These are phyloP conservation scores for Penicillium sclerotiorum DNA, from an alignment of 2,329 filamentous ascomycete genomes.

Conservation along the genomic window DNA sequence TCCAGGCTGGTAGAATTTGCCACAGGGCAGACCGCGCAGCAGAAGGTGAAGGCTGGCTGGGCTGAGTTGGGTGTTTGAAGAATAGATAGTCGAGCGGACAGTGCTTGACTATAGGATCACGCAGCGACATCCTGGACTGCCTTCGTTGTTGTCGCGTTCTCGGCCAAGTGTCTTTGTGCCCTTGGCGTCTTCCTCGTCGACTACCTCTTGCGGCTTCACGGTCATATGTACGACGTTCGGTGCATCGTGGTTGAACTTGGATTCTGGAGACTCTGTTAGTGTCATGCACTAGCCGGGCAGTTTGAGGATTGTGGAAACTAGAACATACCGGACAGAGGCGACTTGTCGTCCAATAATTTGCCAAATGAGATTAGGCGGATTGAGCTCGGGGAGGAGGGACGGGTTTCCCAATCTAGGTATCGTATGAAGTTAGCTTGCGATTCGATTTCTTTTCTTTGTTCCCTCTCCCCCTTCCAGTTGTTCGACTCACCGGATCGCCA, in stretches of 20 bases:
- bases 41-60: not conserved
- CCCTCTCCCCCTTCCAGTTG: not conserved
- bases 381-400: slow-evolving; percentile 81
- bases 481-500: slow-evolving; percentile 70
- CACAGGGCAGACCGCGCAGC: slow-evolving; percentile 6
- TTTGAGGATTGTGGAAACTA: not conserved
- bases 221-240: slow-evolving; percentile 95
- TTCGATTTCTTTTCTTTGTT: not conserved
- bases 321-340: slow-evolving; percentile 74
- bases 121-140: slow-evolving; percentile 65
- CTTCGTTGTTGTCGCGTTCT: slow-evolving; percentile 57
- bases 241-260: slow-evolving; percentile 71
- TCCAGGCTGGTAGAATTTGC: slow-evolving; percentile 15
- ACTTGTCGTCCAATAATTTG: slow-evolving; percentile 86
- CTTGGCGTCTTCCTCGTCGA: slow-evolving; percentile 78
- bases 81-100: not conserved
- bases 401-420: slow-evolving; percentile 74
- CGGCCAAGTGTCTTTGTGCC: slow-evolving; percentile 59
- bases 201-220: slow-evolving; percentile 78
- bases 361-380: slow-evolving; percentile 93
- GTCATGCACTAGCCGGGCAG: not conserved
- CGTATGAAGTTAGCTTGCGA: not conserved
- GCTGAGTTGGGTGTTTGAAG: not conserved
- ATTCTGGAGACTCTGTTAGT: slow-evolving; percentile 58
- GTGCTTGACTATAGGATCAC: slow-evolving; percentile 65